Percentiles rank a stretch among this genome's conserved stretches.
Conservation (phyloP, 306 rosid species). For the Prunus kanzakura region DNA sequence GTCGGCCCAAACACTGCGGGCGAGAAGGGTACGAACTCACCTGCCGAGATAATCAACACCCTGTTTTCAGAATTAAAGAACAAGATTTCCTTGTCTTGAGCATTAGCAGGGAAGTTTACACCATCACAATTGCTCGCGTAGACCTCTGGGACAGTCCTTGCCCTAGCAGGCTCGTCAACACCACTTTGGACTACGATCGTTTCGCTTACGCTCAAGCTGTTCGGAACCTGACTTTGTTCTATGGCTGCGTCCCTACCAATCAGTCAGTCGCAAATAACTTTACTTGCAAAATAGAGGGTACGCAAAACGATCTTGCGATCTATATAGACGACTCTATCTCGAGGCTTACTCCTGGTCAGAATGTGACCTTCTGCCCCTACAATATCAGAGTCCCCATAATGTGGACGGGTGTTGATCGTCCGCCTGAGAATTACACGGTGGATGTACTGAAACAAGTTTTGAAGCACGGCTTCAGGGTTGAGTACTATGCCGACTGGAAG, state of each 20-base stretch:
- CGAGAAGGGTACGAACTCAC: not conserved
- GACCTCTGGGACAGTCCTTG: slow-evolving; percentile 13
- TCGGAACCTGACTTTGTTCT: slow-evolving; percentile 14
- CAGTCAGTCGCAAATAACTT: fast-evolving
- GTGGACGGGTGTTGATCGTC: not conserved
- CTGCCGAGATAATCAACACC: fast-evolving
- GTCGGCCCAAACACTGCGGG: not conserved
- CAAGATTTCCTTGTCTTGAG: not conserved
- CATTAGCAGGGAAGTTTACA: not conserved
- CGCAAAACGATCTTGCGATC: not conserved
- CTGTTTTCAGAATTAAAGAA: not conserved
- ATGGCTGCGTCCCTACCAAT: not conserved
- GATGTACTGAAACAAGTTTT: slow-evolving; percentile 18
- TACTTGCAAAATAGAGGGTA: not conserved
- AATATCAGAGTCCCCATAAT: slow-evolving; percentile 17
- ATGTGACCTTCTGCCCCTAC: not conserved
- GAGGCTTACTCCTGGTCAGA: fast-evolving
- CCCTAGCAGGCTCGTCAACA: not conserved
- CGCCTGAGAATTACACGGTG: not conserved
- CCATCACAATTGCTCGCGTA: slow-evolving; percentile 16
- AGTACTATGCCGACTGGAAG: not conserved
- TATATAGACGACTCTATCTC: not conserved
- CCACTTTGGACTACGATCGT: not conserved
- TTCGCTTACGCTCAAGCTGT: not conserved
- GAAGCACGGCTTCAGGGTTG: slow-evolving; percentile 28